Evolutionary conservation across 306 rosid genomes (phyloP), one percentile per base, ranked within the genome.

Genomic region (Chamaecrista fasciculata): DNA sequence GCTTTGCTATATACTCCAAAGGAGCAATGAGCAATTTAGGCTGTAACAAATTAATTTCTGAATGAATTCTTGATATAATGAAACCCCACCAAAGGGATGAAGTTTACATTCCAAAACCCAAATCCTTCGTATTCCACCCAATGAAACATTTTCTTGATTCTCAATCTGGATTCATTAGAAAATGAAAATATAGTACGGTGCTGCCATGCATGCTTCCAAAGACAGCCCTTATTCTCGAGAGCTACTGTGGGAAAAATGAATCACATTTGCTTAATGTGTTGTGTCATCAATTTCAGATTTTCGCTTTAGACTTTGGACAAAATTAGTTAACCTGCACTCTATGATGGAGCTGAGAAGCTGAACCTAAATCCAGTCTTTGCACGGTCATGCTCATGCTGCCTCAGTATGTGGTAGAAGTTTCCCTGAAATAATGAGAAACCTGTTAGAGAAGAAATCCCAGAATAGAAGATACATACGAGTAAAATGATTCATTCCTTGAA

Each of bases 351-450:
- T 62, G 97, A 95, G 83, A 95, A 64, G 86, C 91, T 91, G 82
- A 95, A 89, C 75, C 97, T 88, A 80, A 95, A 91, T 75, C 99
- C 99, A 53, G 87, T 80, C 86, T 91, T 91, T 55, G 95, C 96
- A 21, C 87, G 80, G 58, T 95, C 97, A 10, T 83, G 83, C 62
- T 82, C 95, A 71, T 60, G 75, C 76, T 87, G 87, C 92, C 67
- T 86, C 73, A 95, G 86, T 57, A 89, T 67, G 79, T 84, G 59
- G 82, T 87, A 89, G 83, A 74, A 95, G 85, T 95, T 95, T 75
- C 89, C 89, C 97, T 95, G 76, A 71, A 75, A 79, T 73, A 79
- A 66, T 71, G 76, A 33, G 61, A 80, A 59, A 70, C 66, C 39
- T 10, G 53, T 73, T 47, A 66, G 68, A 50, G 63, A 57, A 29